Conservation (phyloP, 371 early-diverging fungal genomes). For the Lichtheimia corymbifera region DNA sequence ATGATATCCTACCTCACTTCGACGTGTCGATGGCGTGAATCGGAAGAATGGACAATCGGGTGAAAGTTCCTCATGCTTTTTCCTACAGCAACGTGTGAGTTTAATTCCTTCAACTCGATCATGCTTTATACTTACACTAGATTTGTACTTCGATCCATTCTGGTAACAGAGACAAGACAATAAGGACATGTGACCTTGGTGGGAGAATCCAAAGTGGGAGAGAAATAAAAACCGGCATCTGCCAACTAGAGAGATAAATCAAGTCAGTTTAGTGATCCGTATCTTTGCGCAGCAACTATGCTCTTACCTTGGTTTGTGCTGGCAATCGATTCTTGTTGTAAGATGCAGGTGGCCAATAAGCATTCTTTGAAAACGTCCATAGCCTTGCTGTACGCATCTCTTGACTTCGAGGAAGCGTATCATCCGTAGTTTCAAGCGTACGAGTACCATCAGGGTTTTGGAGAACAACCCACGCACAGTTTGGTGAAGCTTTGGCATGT, state of each 20-base stretch:
- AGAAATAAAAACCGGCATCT: slow-evolving; percentile 36
- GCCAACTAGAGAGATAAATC: slow-evolving; percentile 21
- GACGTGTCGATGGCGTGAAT: no score
- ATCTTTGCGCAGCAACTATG: no score
- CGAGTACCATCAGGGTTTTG: slow-evolving; percentile 20
- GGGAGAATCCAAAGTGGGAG: slow-evolving; percentile 16
- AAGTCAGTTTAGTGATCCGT: not conserved
- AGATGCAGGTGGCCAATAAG: slow-evolving; percentile 32
- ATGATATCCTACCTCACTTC: no score
- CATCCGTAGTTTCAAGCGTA: not conserved
- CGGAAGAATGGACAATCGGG: not conserved
- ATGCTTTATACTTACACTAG: slow-evolving; percentile 16
- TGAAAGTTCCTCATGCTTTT: slow-evolving; percentile 1
- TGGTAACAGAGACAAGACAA: slow-evolving; percentile 17
- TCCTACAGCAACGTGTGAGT: not conserved
- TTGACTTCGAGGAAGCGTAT: slow-evolving; percentile 8
- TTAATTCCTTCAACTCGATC: not conserved
- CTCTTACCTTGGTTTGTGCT: slow-evolving; percentile 20
- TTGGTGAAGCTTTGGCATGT: slow-evolving; percentile 25
- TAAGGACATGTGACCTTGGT: slow-evolving; percentile 28
- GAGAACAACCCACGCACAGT: slow-evolving; percentile 29
- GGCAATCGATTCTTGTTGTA: slow-evolving; percentile 4
- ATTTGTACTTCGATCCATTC: slow-evolving; percentile 12
- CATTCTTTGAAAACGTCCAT: slow-evolving; percentile 26
- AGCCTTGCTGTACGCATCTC: slow-evolving; percentile 23